A percentile compares a stretch with the other conserved stretches of the same genome.
phyloP scores from a whole-genome alignment of 1,284 basidiomycete genomes.

The Testicularia cyperi region DNA sequence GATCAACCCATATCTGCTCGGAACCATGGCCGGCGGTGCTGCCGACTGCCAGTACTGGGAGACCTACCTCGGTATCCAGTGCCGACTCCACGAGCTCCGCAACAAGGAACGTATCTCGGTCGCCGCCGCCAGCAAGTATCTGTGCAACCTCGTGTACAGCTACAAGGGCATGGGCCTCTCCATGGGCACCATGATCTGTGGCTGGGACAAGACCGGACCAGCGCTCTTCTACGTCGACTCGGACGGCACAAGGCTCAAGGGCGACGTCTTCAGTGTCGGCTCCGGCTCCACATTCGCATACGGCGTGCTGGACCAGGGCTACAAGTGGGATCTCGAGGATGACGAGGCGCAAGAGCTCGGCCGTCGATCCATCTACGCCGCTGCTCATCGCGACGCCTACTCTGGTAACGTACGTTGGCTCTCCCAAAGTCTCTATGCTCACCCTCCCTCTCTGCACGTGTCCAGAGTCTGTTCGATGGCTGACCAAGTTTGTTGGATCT shows the following conservation, averaged over 20 bases:
- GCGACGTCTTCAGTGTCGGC: conserved; percentile 95
- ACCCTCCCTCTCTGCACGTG: background rate
- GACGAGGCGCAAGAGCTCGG: conserved; percentile 95
- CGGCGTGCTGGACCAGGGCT: conserved; percentile 95
- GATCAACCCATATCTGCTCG: conserved; percentile 96
- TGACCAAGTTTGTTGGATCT: too few species aligned
- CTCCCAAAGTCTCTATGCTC: background rate
- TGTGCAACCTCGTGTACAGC: conserved; percentile 93
- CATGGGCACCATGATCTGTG: conserved; percentile 99
- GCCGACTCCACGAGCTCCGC: conserved; percentile 91
- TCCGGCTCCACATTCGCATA: conserved; percentile 98
- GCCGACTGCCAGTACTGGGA: conserved; percentile 61
- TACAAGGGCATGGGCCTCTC: conserved; percentile 99
- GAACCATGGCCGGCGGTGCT: conserved; percentile 98
- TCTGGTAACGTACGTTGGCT: conserved; percentile 68
- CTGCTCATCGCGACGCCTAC: conserved; percentile 90
- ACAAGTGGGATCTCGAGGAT: conserved; percentile 88
- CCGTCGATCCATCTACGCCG: conserved; percentile 91
- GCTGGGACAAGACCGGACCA: conserved; percentile 99
- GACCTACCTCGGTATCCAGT: conserved; percentile 97
- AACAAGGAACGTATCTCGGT: conserved; percentile 98
- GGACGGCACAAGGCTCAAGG: conserved; percentile 91
- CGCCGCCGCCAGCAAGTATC: conserved; percentile 94
- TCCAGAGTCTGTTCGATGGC: too few species aligned
- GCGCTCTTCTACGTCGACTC: conserved; percentile 97